phyloP scores from a whole-genome alignment of 202 grass and related monocot genomes.

The Eragrostis tef region DNA sequence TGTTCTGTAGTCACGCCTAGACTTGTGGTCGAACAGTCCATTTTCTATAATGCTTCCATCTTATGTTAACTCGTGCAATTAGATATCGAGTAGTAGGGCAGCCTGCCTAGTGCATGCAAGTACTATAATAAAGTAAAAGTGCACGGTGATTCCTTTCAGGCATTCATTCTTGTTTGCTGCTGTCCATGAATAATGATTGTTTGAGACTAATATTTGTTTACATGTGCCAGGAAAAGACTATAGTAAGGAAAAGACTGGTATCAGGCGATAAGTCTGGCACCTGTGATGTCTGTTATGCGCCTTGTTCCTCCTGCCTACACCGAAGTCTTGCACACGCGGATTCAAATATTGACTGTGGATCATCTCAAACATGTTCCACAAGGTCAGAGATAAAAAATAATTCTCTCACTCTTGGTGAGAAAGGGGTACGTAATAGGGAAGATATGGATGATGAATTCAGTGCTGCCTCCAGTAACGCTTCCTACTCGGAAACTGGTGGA shows the following conservation, averaged over 20 bases:
- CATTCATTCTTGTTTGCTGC: conserved; percentile 19
- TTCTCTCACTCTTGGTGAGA: conserved; percentile 52
- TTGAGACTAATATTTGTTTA: conserved; percentile 44
- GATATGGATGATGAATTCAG: conserved; percentile 62
- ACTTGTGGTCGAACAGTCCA: not conserved
- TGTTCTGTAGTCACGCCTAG: not conserved
- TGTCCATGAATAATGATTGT: conserved; percentile 33
- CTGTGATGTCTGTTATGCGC: conserved; percentile 88
- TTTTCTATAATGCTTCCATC: not conserved
- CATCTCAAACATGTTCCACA: conserved; percentile 60
- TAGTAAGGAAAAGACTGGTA: conserved; percentile 58
- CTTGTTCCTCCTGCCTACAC: conserved; percentile 94
- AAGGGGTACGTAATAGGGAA: conserved; percentile 46
- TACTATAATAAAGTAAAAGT: not conserved
- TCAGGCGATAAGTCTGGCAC: conserved; percentile 67
- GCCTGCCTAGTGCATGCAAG: not conserved
- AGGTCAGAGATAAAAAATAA: conserved; percentile 66
- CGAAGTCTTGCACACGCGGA: conserved; percentile 46
- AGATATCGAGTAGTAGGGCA: not conserved
- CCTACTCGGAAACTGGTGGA: conserved; percentile 71
- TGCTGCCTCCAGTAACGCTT: conserved; percentile 71
- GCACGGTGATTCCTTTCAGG: conserved; percentile 3
- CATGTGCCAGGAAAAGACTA: conserved; percentile 52
- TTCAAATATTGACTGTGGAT: conserved; percentile 61
- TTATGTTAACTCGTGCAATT: not conserved